These are phyloP conservation scores for Planoprotostelium fungivorum DNA, from an alignment of 78 protist genomes.

Conservation along the genomic window DNA sequence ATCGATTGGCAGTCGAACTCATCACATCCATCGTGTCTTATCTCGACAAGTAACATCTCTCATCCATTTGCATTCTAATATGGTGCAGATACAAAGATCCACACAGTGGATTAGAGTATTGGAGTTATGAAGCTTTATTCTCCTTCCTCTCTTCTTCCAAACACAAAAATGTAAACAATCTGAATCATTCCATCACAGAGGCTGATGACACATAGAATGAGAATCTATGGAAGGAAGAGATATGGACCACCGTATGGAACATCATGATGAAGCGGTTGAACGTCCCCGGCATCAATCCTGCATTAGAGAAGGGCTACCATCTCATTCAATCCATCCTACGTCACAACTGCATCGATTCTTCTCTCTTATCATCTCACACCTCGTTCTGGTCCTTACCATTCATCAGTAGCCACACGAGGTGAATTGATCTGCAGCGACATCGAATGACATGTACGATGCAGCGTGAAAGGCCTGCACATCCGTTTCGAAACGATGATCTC, in stretches of 20 bases:
- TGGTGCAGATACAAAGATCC: not conserved
- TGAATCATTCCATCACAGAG: too few species aligned
- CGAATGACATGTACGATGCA: too few species aligned
- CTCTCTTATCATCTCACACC: not conserved
- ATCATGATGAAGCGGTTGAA: not conserved
- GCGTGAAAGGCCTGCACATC: not conserved
- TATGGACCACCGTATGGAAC: not conserved
- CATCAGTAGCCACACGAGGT: too few species aligned
- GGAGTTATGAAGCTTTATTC: not conserved
- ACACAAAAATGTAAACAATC: too few species aligned
- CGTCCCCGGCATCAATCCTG: not conserved
- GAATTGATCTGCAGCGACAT: too few species aligned
- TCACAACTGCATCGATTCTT: not conserved
- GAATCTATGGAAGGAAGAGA: too few species aligned
- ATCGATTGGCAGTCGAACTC: not conserved
- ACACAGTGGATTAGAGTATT: not conserved
- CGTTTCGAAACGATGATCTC: not conserved
- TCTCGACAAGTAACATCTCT: not conserved
- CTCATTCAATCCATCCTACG: not conserved
- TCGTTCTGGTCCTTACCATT: not conserved
- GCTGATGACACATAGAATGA: too few species aligned
- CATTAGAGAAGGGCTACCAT: not conserved
- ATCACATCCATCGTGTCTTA: not conserved
- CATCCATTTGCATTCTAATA: not conserved
- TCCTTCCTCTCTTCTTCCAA: not conserved